Conservation (phyloP, 176 grass and related monocot genomes). For the Hordeum vulgare region DNA sequence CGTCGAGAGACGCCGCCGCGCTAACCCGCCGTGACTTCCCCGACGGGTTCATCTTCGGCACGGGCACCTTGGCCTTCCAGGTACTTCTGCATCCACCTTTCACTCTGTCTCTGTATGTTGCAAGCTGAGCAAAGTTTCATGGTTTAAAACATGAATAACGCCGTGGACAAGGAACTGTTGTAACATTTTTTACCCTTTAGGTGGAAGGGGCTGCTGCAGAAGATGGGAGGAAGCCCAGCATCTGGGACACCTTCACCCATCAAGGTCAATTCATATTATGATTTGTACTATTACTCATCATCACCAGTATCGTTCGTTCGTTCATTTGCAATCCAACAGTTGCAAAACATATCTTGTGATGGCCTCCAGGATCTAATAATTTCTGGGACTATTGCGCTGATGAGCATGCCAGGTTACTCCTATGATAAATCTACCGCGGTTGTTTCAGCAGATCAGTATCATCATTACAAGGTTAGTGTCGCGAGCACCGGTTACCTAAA, state of each 20-base stretch:
- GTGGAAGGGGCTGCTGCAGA: conserved; percentile 60
- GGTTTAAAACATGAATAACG: no score
- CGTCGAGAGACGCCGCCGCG: neutral
- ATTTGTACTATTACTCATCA: neutral
- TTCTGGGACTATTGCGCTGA: no score
- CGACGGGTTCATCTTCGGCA: neutral
- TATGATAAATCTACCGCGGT: no score
- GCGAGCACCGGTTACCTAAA: neutral
- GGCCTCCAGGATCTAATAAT: no score
- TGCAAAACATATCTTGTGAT: neutral
- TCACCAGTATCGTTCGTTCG: neutral
- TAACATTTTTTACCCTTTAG: neutral
- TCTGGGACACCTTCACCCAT: conserved; percentile 57
- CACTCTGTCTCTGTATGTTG: no score
- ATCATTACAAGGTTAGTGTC: conserved; percentile 59
- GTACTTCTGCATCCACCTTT: no score
- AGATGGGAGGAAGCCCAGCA: conserved; percentile 47
- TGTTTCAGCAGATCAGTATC: conserved; percentile 47
- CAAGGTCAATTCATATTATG: conserved; percentile 11
- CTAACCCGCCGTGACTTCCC: neutral
- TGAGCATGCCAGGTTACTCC: neutral
- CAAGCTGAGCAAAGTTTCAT: no score
- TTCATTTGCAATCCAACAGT: neutral
- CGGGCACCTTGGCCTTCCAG: conserved; percentile 10
- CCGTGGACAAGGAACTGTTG: no score